Evolutionary conservation across 2,329 filamentous ascomycete species (phyloP).

Genomic region (Colletotrichum sojae): DNA sequence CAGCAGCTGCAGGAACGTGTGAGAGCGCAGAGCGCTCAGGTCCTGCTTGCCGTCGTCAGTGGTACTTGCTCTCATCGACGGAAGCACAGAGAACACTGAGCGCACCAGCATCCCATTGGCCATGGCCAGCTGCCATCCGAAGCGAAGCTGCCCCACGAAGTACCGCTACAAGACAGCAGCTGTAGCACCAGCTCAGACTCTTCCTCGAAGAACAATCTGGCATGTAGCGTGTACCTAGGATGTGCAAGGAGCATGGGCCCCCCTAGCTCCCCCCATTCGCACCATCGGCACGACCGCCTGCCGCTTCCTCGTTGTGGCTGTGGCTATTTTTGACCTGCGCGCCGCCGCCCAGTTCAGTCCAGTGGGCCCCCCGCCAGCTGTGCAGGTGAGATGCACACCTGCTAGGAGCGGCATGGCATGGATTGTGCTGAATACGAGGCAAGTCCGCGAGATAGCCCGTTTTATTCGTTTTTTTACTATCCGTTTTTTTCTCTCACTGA

Average conservation of each 20-base stretch:
- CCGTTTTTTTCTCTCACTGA: neutral
- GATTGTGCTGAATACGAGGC: constrained; percentile 30
- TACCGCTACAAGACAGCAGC: no score
- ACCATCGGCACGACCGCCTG: constrained; percentile 31
- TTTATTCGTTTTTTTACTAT: no score
- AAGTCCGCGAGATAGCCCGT: no score
- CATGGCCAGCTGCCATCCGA: constrained; percentile 25
- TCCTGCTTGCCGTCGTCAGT: neutral
- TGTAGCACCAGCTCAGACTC: neutral
- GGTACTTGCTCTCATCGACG: constrained; percentile 18
- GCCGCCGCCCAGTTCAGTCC: neutral
- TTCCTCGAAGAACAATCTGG: neutral
- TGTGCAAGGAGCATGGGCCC: no score
- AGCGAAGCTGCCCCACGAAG: neutral
- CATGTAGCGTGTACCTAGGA: neutral
- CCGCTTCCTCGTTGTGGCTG: constrained; percentile 27
- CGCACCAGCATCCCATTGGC: constrained; percentile 9
- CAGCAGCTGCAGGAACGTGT: constrained; percentile 32
- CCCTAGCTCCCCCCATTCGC: neutral
- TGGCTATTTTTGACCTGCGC: constrained; percentile 37
- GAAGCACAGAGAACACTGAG: neutral
- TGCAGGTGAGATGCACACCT: constrained; percentile 4
- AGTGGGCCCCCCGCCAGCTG: neutral
- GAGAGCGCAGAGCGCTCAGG: no score
- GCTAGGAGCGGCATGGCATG: constrained; percentile 3